Base-by-base conservation (phyloP, 768 basidiomycete species). In the Naematelia aurantialba region DNA sequence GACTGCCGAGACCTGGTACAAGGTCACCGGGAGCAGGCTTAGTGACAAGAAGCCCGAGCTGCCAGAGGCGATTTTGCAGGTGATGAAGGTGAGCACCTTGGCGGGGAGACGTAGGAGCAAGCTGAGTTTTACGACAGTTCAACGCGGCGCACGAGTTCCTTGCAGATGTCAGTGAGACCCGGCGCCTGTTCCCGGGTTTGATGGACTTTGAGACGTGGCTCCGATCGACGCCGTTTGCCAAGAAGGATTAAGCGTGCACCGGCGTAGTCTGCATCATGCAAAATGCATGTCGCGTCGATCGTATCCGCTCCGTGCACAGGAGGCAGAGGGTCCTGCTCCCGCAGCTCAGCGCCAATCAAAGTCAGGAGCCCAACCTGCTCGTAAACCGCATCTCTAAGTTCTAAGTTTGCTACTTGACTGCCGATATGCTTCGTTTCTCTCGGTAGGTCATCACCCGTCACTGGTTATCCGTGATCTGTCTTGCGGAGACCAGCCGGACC, bases 251-350 rank as follows among this genome's bases (percentile, higher is more conserved):
- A 45, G 49, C 10, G 56, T 24, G 13, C n/a, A n/a, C n/a, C n/a
- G n/a, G 70, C 67, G 10, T 67, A 69, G 17, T 65, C 59, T 30
- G 70, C 68, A 1, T 67, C n/a, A n/a, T n/a, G n/a, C n/a, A n/a
- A n/a, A n/a, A n/a, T n/a, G n/a, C n/a, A n/a, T n/a, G n/a, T n/a
- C n/a, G n/a, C n/a, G n/a, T n/a, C n/a, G n/a, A n/a, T n/a, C n/a
- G n/a, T n/a, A n/a, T n/a, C n/a, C n/a, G n/a, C n/a, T n/a, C n/a
- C n/a, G n/a, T n/a, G n/a, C n/a, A n/a, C n/a, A n/a, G n/a, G n/a
- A n/a, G n/a, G n/a, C n/a, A n/a, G n/a, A n/a, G n/a, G n/a, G n/a
- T n/a, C n/a, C n/a, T n/a, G n/a, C n/a, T n/a, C n/a, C n/a, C n/a
- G n/a, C n/a, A n/a, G n/a, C n/a, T n/a, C n/a, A n/a, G n/a, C n/a